Base-by-base conservation (phyloP, 768 basidiomycete species). In the Rhodotorula babjevae region DNA sequence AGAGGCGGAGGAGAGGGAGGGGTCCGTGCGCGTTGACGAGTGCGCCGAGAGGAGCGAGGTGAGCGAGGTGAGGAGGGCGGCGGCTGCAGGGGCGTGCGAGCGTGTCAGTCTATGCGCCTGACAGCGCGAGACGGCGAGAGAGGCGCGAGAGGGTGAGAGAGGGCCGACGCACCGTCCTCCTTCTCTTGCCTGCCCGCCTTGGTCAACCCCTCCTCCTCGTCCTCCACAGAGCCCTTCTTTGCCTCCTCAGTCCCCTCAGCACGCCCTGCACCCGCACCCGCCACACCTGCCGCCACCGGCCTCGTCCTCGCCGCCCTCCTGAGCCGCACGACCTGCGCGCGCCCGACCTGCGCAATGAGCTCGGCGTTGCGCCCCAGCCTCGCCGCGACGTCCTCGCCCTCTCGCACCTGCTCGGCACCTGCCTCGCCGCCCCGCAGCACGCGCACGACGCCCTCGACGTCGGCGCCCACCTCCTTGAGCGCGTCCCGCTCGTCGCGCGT, bases 121-220 rank as follows among this genome's bases (percentile, higher is more conserved):
- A n/a, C n/a, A n/a, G n/a, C n/a, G n/a, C n/a, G n/a, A n/a, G n/a
- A n/a, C n/a, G n/a, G n/a, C 33, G 29, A 33, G 44, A 15, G 36
- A 36, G 36, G 36, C 36, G 36, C 36, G 1, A 19, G 29, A 58
- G 8, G 10, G 47, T 18, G 16, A 56, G 19, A 33, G 29, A 31
- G 21, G 11, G 5, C 2, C 42, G 21, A 55, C 71, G 44, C 21
- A 72, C 71, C 71, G 31, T 72, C 71, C 53, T 60, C 49, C 50
- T 47, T 55, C 47, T 71, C 69, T 31, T 2, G 36, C 52, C 29
- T 36, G 33, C 29, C 56, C 42, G 29, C 67, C 29, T n/a, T 55
- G 58, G 16, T 55, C 11, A 27, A 36, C 40, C 50, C 66, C 40
- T 52, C 50, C n/a, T 18, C 53, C 8, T n/a, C 58, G 23, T 42